These are phyloP conservation scores for Cercis canadensis DNA, from an alignment of 306 rosid genomes.

Conservation along the genomic window DNA sequence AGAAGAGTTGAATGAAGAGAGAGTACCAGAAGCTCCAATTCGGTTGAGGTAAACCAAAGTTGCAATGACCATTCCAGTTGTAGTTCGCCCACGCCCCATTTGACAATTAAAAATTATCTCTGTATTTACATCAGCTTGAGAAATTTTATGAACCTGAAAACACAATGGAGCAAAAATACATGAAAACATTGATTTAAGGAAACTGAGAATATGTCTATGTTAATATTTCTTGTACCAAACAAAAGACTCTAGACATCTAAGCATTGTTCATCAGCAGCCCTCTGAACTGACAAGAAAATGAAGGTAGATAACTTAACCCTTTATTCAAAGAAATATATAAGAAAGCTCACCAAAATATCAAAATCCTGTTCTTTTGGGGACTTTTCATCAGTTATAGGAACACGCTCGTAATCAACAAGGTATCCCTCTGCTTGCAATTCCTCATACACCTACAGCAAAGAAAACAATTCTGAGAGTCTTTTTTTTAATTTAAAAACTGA, in stretches of 20 bases:
- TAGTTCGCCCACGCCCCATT: slow-evolving; percentile 97
- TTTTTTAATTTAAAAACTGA: slow-evolving; percentile 26
- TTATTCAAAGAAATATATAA: slow-evolving; percentile 10
- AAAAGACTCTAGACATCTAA: slow-evolving; percentile 7
- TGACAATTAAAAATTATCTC: slow-evolving; percentile 90
- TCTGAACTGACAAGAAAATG: not conserved
- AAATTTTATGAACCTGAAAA: slow-evolving; percentile 80
- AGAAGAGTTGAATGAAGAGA: slow-evolving; percentile 23
- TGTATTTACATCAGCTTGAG: slow-evolving; percentile 73
- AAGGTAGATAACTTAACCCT: slow-evolving; percentile 25
- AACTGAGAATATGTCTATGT: slow-evolving; percentile 21
- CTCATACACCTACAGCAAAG: slow-evolving; percentile 70
- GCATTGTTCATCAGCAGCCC: slow-evolving; percentile 22
- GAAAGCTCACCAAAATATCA: slow-evolving; percentile 80
- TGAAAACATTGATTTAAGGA: slow-evolving; percentile 17
- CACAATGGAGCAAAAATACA: slow-evolving; percentile 42
- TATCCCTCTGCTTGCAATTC: slow-evolving; percentile 78
- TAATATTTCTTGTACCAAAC: slow-evolving; percentile 26
- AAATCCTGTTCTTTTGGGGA: slow-evolving; percentile 87
- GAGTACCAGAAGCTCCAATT: slow-evolving; percentile 80
- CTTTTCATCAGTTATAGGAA: slow-evolving; percentile 95
- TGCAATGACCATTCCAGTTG: slow-evolving; percentile 96
- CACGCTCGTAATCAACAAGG: slow-evolving; percentile 92
- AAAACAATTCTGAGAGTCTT: slow-evolving; percentile 37
- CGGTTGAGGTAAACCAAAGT: slow-evolving; percentile 85